These are phyloP conservation scores for Tulasnella calospora DNA, from an alignment of 768 basidiomycete species.

Conservation along the genomic window DNA sequence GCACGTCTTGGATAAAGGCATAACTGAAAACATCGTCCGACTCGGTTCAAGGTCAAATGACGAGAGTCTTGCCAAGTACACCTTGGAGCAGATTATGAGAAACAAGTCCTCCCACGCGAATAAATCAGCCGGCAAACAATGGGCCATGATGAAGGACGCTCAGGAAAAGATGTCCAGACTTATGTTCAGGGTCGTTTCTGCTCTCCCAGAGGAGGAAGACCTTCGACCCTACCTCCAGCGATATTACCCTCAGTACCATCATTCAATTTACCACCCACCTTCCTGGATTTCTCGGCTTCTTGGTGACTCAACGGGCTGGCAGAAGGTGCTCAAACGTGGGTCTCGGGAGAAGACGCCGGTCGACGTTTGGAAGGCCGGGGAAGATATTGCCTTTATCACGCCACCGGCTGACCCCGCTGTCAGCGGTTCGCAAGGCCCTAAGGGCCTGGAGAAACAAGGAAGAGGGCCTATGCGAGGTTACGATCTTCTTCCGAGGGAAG, in stretches of 20 bases:
- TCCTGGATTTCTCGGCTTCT: slow-evolving; percentile 42
- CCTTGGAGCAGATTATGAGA: not conserved
- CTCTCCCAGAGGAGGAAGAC: slow-evolving; percentile 38
- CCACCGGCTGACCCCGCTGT: not conserved
- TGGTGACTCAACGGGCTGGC: slow-evolving; percentile 24
- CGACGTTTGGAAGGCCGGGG: slow-evolving; percentile 48
- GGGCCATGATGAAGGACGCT: slow-evolving; percentile 42
- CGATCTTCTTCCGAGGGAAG: not conserved
- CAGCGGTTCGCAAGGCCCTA: not conserved
- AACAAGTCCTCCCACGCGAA: too few species aligned
- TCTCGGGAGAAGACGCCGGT: slow-evolving; percentile 33
- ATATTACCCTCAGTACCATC: slow-evolving; percentile 49
- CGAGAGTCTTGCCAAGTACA: slow-evolving; percentile 20
- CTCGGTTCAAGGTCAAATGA: slow-evolving; percentile 49
- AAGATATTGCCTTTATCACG: slow-evolving; percentile 45
- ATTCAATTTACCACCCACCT: slow-evolving; percentile 44
- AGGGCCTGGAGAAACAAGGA: not conserved
- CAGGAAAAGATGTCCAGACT: slow-evolving; percentile 47
- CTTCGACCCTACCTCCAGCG: slow-evolving; percentile 45
- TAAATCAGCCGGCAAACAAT: slow-evolving; percentile 39
- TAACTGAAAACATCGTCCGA: slow-evolving; percentile 61
- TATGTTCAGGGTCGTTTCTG: slow-evolving; percentile 43
- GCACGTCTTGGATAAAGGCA: slow-evolving; percentile 57
- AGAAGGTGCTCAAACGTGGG: not conserved
- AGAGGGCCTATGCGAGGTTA: not conserved